Conservation (phyloP, 169 alveolate species). For the Plasmodium gallinaceum region DNA sequence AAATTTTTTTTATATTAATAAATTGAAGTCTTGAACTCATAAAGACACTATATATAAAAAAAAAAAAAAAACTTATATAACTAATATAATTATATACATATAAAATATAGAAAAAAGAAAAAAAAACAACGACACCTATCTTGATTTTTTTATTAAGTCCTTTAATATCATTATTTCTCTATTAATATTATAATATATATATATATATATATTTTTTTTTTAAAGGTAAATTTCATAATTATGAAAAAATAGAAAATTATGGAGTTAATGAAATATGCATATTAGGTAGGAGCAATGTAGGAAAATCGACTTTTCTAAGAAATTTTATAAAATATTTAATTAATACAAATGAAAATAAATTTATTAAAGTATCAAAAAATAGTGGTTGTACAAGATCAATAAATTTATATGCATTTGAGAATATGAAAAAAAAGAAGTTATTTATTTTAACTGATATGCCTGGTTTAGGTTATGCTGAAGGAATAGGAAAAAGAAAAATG, state of each 20-base stretch:
- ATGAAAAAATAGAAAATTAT: constrained; percentile 47
- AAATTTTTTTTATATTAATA: no score
- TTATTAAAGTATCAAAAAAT: constrained; percentile 45
- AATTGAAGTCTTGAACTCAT: no score
- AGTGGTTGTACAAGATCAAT: constrained; percentile 74
- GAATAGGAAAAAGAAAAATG: constrained; percentile 70
- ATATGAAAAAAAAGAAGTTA: constrained; percentile 52
- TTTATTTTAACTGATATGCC: constrained; percentile 74
- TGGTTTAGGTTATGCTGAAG: constrained; percentile 71
- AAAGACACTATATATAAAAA: no score
- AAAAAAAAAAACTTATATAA: no score
- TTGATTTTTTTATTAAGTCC: no score
- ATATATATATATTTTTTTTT: background rate
- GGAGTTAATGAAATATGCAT: constrained; percentile 75
- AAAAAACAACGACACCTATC: no score
- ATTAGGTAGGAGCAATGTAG: constrained; percentile 71
- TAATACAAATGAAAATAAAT: constrained; percentile 32
- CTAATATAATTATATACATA: no score
- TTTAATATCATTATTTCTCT: no score
- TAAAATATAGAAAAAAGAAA: no score
- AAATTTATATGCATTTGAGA: constrained; percentile 68
- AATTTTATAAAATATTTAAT: constrained; percentile 54
- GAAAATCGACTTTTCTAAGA: constrained; percentile 65
- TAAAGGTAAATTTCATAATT: constrained; percentile 46
- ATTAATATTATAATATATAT: background rate